phyloP scores from a whole-genome alignment of 768 basidiomycete species.

The Thelephora ganbajun region DNA sequence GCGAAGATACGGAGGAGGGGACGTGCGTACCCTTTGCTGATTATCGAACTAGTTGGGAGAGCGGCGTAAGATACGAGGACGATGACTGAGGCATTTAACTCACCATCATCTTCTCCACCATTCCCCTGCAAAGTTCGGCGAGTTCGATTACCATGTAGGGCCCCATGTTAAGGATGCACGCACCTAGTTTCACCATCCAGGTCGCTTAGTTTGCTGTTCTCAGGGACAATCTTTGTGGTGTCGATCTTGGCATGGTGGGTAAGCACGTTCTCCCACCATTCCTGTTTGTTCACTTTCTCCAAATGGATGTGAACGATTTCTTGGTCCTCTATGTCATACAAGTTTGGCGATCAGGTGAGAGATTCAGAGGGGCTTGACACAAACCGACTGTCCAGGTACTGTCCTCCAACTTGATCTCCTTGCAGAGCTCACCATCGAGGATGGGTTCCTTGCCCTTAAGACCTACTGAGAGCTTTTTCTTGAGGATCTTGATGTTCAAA shows the following conservation, averaged over 20 bases:
- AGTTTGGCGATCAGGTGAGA: neutral
- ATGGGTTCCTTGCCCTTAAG: slow-evolving; percentile 80
- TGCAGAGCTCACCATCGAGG: slow-evolving; percentile 81
- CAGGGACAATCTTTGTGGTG: slow-evolving; percentile 88
- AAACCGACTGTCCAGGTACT: slow-evolving; percentile 92
- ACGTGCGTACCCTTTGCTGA: slow-evolving; percentile 45
- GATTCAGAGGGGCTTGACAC: slow-evolving; percentile 15
- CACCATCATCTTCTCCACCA: slow-evolving; percentile 99
- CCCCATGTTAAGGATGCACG: slow-evolving; percentile 3
- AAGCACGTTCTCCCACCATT: slow-evolving; percentile 97
- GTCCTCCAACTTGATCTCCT: slow-evolving; percentile 90
- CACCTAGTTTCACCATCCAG: slow-evolving; percentile 91
- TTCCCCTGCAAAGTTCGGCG: slow-evolving; percentile 38
- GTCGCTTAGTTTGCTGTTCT: slow-evolving; percentile 92
- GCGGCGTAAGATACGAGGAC: neutral
- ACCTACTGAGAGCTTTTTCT: slow-evolving; percentile 71
- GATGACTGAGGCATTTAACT: slow-evolving; percentile 13
- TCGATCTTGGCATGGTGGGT: slow-evolving; percentile 95
- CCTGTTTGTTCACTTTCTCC: slow-evolving; percentile 75
- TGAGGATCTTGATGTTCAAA: slow-evolving; percentile 59
- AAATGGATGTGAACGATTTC: slow-evolving; percentile 60
- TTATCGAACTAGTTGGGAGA: slow-evolving; percentile 47
- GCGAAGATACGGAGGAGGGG: neutral
- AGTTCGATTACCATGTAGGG: neutral
- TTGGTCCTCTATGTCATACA: slow-evolving; percentile 50